These are phyloP conservation scores for Alternaria sp. DNA, from an alignment of 2,329 filamentous ascomycete genomes.

Conservation along the genomic window DNA sequence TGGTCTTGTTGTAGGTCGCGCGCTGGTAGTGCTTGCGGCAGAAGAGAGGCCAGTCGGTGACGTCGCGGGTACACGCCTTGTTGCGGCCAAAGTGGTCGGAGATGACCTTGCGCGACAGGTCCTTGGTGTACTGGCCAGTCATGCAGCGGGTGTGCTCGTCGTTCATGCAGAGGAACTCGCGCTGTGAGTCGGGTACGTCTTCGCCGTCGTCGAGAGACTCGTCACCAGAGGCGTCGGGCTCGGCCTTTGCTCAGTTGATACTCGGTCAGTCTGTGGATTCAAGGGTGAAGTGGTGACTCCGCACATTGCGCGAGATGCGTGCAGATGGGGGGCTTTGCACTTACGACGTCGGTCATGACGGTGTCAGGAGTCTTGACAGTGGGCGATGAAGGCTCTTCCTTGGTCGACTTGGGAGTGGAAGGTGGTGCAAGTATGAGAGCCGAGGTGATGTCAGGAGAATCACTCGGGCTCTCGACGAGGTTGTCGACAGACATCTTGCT, in stretches of 20 bases:
- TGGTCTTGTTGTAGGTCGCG: slow-evolving; percentile 44
- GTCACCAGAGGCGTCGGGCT: neutral
- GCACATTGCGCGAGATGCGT: neutral
- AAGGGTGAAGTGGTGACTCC: neutral
- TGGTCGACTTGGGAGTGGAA: slow-evolving; percentile 5
- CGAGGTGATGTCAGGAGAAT: neutral
- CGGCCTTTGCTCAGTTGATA: neutral
- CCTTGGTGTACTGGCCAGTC: slow-evolving; percentile 43
- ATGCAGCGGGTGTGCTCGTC: slow-evolving; percentile 38
- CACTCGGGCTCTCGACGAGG: slow-evolving; percentile 15
- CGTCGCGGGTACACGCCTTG: slow-evolving; percentile 43
- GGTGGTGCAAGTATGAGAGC: slow-evolving; percentile 1
- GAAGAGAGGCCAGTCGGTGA: slow-evolving; percentile 43
- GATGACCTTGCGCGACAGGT: slow-evolving; percentile 47
- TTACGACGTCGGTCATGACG: neutral
- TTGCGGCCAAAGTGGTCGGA: slow-evolving; percentile 50
- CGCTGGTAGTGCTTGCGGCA: slow-evolving; percentile 52
- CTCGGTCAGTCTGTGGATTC: neutral
- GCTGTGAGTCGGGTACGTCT: slow-evolving; percentile 15
- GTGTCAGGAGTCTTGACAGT: slow-evolving; percentile 7
- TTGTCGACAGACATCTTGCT: slow-evolving; percentile 34
- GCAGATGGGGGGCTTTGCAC: neutral
- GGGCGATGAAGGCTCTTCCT: neutral
- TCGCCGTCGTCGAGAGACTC: slow-evolving; percentile 1
- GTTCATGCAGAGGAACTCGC: slow-evolving; percentile 43